Conservation (phyloP, 768 basidiomycete species). For the Amanita pallidorosea region DNA sequence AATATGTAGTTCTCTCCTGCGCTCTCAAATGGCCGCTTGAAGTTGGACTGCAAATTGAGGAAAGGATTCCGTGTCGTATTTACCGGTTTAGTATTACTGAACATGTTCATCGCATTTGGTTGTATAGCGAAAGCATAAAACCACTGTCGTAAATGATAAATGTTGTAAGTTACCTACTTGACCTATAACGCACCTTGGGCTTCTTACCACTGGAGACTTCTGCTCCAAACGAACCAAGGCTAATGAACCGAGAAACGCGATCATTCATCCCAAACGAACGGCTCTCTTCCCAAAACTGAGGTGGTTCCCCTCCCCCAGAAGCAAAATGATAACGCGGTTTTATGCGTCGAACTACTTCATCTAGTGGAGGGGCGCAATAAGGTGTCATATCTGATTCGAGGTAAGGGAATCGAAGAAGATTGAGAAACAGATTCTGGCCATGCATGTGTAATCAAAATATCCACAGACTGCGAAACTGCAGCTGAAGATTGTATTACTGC, state of each 20-base stretch:
- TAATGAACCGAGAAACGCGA: slow-evolving; percentile 71
- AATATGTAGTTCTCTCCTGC: slow-evolving; percentile 59
- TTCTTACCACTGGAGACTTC: slow-evolving; percentile 56
- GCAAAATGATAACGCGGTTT: slow-evolving; percentile 89
- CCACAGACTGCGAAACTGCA: slow-evolving; percentile 53
- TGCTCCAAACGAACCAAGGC: slow-evolving; percentile 81
- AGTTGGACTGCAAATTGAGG: slow-evolving; percentile 23
- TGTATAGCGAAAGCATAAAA: slow-evolving; percentile 93
- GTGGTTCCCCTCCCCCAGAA: slow-evolving; percentile 46
- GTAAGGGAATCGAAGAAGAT: slow-evolving; percentile 44
- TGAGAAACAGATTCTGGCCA: slow-evolving; percentile 62
- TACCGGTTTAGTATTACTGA: slow-evolving; percentile 31
- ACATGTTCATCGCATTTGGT: slow-evolving; percentile 30
- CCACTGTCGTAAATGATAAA: slow-evolving; percentile 46
- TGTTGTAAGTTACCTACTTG: not conserved
- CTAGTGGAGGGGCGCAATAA: slow-evolving; percentile 44
- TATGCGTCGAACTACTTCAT: slow-evolving; percentile 50
- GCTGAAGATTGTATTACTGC: slow-evolving; percentile 56
- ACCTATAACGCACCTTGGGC: slow-evolving; percentile 55
- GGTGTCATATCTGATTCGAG: slow-evolving; percentile 33
- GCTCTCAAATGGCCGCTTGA: slow-evolving; percentile 47
- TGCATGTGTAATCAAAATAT: slow-evolving; percentile 73
- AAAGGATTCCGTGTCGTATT: slow-evolving; percentile 72
- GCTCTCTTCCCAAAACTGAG: slow-evolving; percentile 95
- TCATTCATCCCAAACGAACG: slow-evolving; percentile 73